These are phyloP conservation scores for Yarrowia osloensis DNA, from an alignment of 805 yeast genomes.

Conservation along the genomic window DNA sequence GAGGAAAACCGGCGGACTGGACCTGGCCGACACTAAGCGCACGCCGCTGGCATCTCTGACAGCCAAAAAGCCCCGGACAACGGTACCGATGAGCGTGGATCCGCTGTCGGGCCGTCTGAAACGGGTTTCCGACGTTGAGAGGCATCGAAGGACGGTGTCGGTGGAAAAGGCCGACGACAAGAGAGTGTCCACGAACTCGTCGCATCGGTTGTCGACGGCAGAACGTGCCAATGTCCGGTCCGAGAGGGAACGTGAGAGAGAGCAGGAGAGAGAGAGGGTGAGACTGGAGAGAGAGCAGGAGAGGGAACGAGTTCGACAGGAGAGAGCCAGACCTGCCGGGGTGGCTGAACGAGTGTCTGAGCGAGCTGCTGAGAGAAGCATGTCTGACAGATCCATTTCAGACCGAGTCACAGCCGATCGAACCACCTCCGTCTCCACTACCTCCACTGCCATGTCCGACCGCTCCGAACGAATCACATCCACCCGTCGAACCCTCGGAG, in stretches of 20 bases:
- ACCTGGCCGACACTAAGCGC: neutral
- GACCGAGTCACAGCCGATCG: too few relatives aligned
- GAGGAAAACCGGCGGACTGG: conserved; percentile 12
- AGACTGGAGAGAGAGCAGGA: conserved; percentile 7
- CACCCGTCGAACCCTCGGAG: neutral
- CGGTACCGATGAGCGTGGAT: conserved; percentile 22
- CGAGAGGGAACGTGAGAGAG: conserved; percentile 3
- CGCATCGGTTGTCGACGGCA: conserved; percentile 5
- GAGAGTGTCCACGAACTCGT: neutral
- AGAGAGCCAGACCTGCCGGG: neutral
- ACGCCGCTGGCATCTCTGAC: neutral
- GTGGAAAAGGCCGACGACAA: neutral
- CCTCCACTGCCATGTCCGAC: neutral
- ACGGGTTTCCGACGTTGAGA: conserved; percentile 3
- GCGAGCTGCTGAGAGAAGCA: neutral
- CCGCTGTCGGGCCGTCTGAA: conserved; percentile 27
- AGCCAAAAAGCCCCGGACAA: conserved; percentile 7
- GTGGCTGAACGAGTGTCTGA: neutral
- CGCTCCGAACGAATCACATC: neutral
- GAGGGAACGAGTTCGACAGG: neutral
- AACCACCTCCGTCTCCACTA: too few relatives aligned
- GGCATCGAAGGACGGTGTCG: neutral
- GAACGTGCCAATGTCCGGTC: neutral
- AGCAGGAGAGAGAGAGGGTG: conserved; percentile 8
- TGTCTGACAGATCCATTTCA: neutral